A percentile compares a stretch with the other conserved stretches of the same genome.
Evolutionary conservation across 495 filamentous ascomycete genomes (phyloP).

Genomic region (Hypoxylon cercidicola): DNA sequence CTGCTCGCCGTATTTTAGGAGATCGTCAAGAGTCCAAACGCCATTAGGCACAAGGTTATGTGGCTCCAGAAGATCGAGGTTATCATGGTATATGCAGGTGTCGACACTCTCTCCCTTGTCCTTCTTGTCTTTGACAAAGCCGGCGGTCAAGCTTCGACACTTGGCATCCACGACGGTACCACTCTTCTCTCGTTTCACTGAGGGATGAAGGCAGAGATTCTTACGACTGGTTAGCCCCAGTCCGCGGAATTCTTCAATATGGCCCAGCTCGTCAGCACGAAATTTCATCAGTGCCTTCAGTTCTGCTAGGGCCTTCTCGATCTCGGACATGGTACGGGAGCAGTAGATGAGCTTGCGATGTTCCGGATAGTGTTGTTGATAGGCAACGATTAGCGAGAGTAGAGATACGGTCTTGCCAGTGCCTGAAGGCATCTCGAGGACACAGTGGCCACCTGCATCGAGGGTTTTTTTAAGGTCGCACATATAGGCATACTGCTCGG

Average conservation of each 20-base stretch:
- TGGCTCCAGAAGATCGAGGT: conserved; percentile 92
- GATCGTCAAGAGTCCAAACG: conserved; percentile 93
- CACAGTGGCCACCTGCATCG: conserved; percentile 93
- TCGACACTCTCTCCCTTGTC: conserved; percentile 93
- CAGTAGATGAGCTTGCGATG: conserved; percentile 98
- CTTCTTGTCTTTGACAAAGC: conserved; percentile 97
- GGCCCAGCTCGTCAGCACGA: conserved; percentile 82
- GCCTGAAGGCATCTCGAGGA: conserved; percentile 99
- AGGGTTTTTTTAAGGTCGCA: conserved; percentile 96
- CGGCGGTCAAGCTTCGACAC: conserved; percentile 93
- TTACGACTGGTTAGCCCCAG: conserved; percentile 95
- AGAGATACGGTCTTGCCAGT: conserved; percentile 98
- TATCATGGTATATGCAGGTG: conserved; percentile 95
- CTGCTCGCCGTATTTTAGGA: conserved; percentile 88
- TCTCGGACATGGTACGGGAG: conserved; percentile 94
- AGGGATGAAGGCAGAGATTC: conserved; percentile 95
- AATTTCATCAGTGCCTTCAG: conserved; percentile 95
- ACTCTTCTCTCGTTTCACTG: conserved; percentile 94
- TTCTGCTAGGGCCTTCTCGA: conserved; percentile 95
- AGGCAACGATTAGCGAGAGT: conserved; percentile 93
- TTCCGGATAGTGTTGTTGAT: conserved; percentile 90
- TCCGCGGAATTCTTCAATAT: conserved; percentile 90
- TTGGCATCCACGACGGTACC: conserved; percentile 92
- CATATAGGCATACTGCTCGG: conserved; percentile 83
- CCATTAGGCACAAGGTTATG: conserved; percentile 93